These are phyloP conservation scores for Auriscalpium vulgare DNA, from an alignment of 768 basidiomycete genomes.

Conservation along the genomic window DNA sequence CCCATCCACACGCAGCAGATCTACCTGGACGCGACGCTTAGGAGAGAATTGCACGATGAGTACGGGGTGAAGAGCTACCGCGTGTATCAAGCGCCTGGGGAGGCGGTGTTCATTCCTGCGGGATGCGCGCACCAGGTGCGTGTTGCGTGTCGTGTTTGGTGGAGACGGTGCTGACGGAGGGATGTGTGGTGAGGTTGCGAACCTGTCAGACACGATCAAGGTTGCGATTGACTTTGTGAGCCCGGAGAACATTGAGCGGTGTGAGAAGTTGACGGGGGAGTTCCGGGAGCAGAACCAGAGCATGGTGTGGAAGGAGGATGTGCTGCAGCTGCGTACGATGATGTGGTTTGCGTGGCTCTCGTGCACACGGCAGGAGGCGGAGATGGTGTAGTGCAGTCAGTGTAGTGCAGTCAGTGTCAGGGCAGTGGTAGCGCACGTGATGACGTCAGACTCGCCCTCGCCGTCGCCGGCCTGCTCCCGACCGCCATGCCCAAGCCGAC, in stretches of 20 bases:
- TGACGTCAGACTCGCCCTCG: too few relatives aligned
- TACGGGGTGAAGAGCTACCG: constrained; percentile 71
- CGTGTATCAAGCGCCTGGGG: constrained; percentile 85
- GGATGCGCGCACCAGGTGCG: constrained; percentile 86
- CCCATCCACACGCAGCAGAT: constrained; percentile 89
- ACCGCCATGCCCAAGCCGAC: constrained; percentile 13
- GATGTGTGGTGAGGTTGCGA: constrained; percentile 59
- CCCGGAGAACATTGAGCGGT: constrained; percentile 84
- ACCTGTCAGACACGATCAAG: constrained; percentile 92
- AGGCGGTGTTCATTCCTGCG: constrained; percentile 93
- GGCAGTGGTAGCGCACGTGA: too few relatives aligned
- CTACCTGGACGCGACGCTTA: constrained; percentile 66
- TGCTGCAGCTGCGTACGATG: constrained; percentile 84
- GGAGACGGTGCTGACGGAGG: neutral
- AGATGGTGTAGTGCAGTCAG: constrained; percentile 11
- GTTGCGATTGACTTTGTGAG: constrained; percentile 93
- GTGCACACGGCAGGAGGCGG: constrained; percentile 42
- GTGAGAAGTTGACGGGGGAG: constrained; percentile 79
- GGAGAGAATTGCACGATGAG: constrained; percentile 58
- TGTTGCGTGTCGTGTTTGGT: neutral
- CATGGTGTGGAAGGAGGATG: constrained; percentile 90
- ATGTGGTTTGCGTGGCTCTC: constrained; percentile 93
- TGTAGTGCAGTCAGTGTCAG: too few relatives aligned
- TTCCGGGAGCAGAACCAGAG: constrained; percentile 86
- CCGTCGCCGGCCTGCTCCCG: neutral